These are phyloP conservation scores for Solanum chaucha DNA, from an alignment of 257 asterid genomes.

Conservation along the genomic window DNA sequence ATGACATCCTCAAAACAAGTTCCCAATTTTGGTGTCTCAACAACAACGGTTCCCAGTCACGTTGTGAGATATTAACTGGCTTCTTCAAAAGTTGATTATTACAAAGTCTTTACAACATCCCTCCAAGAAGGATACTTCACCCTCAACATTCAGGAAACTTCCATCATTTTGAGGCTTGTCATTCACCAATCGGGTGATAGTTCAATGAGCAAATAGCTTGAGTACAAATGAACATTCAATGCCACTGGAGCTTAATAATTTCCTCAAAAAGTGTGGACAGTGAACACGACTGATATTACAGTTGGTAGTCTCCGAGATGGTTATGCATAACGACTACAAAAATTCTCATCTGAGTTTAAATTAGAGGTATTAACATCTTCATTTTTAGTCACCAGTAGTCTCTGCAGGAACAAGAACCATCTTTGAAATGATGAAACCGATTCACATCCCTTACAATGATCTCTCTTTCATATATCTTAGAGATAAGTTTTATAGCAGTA, in stretches of 20 bases:
- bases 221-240: neutral
- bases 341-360: neutral
- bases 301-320: neutral
- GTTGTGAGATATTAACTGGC: neutral
- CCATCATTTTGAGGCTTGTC: neutral
- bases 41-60: neutral
- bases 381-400: slow-evolving; percentile 52
- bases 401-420: slow-evolving; percentile 61
- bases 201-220: neutral
- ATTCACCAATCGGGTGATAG: neutral
- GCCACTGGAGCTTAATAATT: neutral
- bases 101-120: neutral
- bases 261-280: neutral
- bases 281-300: neutral
- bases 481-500: slow-evolving; percentile 49
- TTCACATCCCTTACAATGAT: slow-evolving; percentile 75
- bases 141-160: neutral
- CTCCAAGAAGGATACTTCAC: neutral
- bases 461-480: slow-evolving; percentile 48
- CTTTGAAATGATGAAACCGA: slow-evolving; percentile 63
- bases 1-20: neutral
- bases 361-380: neutral
- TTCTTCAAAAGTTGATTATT: neutral
- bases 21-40: neutral
- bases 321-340: neutral